These are phyloP conservation scores for Pachyrhizus erosus DNA, from an alignment of 306 rosid genomes.

Conservation along the genomic window DNA sequence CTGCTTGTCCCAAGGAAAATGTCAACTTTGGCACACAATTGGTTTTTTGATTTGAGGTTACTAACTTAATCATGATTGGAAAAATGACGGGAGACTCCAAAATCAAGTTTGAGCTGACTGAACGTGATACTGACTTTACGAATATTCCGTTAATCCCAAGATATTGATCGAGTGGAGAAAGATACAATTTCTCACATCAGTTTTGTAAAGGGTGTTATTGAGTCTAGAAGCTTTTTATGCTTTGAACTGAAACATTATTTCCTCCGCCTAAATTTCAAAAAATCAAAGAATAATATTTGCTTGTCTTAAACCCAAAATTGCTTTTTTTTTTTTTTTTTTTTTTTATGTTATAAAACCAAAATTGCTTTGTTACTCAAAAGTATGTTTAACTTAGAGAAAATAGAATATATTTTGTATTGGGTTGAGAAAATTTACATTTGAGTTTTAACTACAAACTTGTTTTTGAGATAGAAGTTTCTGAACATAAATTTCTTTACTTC, in stretches of 20 bases:
- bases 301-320: background rate
- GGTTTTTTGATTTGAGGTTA: conserved; percentile 12
- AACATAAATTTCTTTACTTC: background rate
- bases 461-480: background rate
- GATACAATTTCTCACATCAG: too few relatives aligned
- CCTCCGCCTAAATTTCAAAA: too few relatives aligned
- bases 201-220: too few relatives aligned
- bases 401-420: background rate
- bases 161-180: too few relatives aligned
- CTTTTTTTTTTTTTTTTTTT: too few relatives aligned
- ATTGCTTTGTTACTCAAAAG: background rate
- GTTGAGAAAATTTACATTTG: background rate
- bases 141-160: too few relatives aligned
- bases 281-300: background rate
- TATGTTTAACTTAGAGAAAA: background rate
- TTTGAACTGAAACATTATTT: too few relatives aligned
- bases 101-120: background rate
- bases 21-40: background rate
- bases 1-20: background rate
- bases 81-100: background rate
- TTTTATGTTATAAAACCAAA: too few relatives aligned
- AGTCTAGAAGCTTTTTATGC: too few relatives aligned
- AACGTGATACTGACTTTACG: background rate
- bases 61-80: background rate
- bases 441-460: background rate